These are phyloP conservation scores for Aegilops sharonensis DNA, from an alignment of 176 grass and related monocot genomes.

Conservation along the genomic window DNA sequence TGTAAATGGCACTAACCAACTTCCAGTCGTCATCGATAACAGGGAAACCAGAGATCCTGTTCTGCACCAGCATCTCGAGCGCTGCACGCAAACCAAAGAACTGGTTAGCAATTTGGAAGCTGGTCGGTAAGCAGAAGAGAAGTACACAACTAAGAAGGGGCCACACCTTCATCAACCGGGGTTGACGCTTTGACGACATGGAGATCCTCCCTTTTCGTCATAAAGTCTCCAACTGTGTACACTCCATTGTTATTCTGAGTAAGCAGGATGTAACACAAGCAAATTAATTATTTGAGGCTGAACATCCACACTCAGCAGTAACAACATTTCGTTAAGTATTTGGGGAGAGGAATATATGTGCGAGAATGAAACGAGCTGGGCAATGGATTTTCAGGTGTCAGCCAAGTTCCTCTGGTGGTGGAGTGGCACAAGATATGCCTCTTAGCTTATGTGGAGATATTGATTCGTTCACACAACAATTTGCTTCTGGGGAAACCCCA, in stretches of 20 bases:
- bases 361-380: background rate
- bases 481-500: background rate
- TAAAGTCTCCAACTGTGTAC: constrained; percentile 87
- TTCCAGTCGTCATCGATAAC: constrained; percentile 80
- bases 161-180: constrained; percentile 63
- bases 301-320: background rate
- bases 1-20: constrained; percentile 46
- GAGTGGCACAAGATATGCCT: too few relatives aligned
- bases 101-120: background rate
- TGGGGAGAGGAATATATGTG: background rate
- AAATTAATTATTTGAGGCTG: background rate
- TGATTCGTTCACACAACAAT: too few relatives aligned
- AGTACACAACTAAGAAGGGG: background rate
- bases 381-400: background rate
- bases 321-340: too few relatives aligned
- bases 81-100: constrained; percentile 38
- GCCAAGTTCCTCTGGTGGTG: background rate
- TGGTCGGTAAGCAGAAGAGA: background rate
- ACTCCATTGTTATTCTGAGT: constrained; percentile 61
- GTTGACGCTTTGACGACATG: constrained; percentile 61
- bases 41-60: constrained; percentile 83
- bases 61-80: constrained; percentile 64
- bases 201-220: constrained; percentile 70
- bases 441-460: too few relatives aligned
- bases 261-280: background rate